phyloP scores from a whole-genome alignment of 305 asterid species.

The Plantago rigida region DNA sequence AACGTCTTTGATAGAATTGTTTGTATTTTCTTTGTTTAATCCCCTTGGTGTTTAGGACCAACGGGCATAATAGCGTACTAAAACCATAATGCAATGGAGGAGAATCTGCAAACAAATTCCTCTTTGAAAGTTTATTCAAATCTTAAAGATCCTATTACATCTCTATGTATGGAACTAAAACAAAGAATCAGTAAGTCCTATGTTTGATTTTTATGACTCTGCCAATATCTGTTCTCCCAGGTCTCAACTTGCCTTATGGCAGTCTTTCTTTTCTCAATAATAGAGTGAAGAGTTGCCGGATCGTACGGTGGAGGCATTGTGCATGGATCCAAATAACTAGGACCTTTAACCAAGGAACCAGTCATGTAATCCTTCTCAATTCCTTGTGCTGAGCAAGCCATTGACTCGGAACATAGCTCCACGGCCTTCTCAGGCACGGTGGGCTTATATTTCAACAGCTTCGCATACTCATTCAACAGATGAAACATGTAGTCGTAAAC shows the following conservation, averaged over 20 bases:
- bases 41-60: no score
- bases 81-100: no score
- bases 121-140: not conserved
- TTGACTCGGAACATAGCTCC: constrained; percentile 64
- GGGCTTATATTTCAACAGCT: constrained; percentile 72
- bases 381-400: constrained; percentile 64
- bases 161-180: not conserved
- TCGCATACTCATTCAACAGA: constrained; percentile 57
- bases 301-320: constrained; percentile 60
- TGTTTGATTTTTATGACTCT: constrained; percentile 30
- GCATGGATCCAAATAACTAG: constrained; percentile 41
- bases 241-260: constrained; percentile 47
- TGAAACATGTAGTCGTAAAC: constrained; percentile 94
- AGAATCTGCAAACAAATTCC: no score
- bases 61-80: no score
- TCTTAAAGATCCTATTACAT: not conserved
- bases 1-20: no score
- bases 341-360: constrained; percentile 49
- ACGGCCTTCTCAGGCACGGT: constrained; percentile 50
- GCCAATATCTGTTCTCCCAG: constrained; percentile 65
- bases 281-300: constrained; percentile 49
- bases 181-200: constrained; percentile 11
- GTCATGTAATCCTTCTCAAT: constrained; percentile 54
- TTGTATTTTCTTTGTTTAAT: no score
- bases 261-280: constrained; percentile 35